Evolutionary conservation across 2,329 filamentous ascomycete genomes (phyloP), one percentile per base, ranked within the genome.

Genomic region (Raffaelea arxii): DNA sequence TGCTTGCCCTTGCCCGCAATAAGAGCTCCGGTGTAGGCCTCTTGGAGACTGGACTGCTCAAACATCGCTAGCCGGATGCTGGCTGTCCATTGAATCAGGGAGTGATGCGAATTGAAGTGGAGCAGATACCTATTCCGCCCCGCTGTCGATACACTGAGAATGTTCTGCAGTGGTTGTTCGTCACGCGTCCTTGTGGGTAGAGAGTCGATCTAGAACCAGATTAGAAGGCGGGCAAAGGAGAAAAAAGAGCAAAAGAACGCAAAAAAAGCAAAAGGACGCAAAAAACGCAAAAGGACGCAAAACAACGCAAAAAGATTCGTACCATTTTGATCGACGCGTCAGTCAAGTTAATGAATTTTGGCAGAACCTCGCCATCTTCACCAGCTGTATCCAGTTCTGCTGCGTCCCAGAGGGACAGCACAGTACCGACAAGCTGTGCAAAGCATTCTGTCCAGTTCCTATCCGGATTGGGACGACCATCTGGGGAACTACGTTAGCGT

Each of bases 321-420:
- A 96, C 92, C 89, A 97, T 96, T 65, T 94, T 95, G 56, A 98
- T 89, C 0, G 92, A 95, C 19, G 92, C 92, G 73, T 98, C 92
- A 6, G 92, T 94, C 49, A 98, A 68, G 60, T 98, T 98, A 63
- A 98, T 90, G 62, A 96, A 98, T 50, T 68, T 68, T 38, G 66
- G 61, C 40, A 67, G 55, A 5, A 72, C 63, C 52, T 74, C 67
- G 35, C 73, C 85, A 57, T 92, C 80, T 56, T 88, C 83, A 30
- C 86, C 88, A 12, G 87, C 90, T 35, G 80, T 81, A 67, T 98
- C 92, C 49, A 97, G 74, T 62, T 92, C 89, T 53, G 86, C 82
- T 22, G 91, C 90, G 65, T 98, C 91, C 92, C 92, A 98, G 43
- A 97, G 70, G 6, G 92, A 96, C 48, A 98, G 69, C 16, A 97